A percentile compares a stretch with the other conserved stretches of the same genome.
These are phyloP conservation scores for Evansstolkia leycettana DNA, from an alignment of 495 filamentous ascomycete species.

Conservation along the genomic window DNA sequence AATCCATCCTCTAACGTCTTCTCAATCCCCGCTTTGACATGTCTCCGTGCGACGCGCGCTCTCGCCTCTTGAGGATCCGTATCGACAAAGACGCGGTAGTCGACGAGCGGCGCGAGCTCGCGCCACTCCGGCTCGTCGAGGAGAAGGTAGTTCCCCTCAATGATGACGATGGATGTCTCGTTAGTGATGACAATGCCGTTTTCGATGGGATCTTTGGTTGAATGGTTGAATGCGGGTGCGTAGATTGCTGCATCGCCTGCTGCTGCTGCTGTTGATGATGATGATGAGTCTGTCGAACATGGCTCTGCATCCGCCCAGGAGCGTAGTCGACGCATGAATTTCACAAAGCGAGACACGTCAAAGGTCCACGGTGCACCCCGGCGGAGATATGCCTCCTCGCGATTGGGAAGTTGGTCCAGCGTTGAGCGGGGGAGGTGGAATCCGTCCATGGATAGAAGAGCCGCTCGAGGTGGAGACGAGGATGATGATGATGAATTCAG, in stretches of 20 bases:
- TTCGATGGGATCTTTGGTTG: constrained; percentile 27
- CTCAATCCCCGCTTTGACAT: constrained; percentile 29
- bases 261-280: constrained; percentile 1
- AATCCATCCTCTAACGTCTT: constrained; percentile 25
- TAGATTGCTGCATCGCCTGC: constrained; percentile 6
- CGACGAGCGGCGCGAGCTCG: constrained; percentile 12
- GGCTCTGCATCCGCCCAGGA: constrained; percentile 12
- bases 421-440: constrained; percentile 25
- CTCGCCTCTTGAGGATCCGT: constrained; percentile 19
- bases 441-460: constrained; percentile 28
- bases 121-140: constrained; percentile 21
- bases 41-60: constrained; percentile 22
- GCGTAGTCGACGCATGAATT: constrained; percentile 12
- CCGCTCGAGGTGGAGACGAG: too few species aligned
- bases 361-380: constrained; percentile 34
- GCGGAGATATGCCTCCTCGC: constrained; percentile 21
- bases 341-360: constrained; percentile 18
- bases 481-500: constrained; percentile 3
- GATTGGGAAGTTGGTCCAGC: constrained; percentile 24
- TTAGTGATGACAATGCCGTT: constrained; percentile 20
- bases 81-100: constrained; percentile 27
- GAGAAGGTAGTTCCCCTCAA: constrained; percentile 29
- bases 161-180: constrained; percentile 18
- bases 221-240: constrained; percentile 28
- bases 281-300: neutral